A percentile compares a stretch with the other conserved stretches of the same genome.
phyloP scores from a whole-genome alignment of 1,139 yeast genomes.

The Blastobotrys proliferans region DNA sequence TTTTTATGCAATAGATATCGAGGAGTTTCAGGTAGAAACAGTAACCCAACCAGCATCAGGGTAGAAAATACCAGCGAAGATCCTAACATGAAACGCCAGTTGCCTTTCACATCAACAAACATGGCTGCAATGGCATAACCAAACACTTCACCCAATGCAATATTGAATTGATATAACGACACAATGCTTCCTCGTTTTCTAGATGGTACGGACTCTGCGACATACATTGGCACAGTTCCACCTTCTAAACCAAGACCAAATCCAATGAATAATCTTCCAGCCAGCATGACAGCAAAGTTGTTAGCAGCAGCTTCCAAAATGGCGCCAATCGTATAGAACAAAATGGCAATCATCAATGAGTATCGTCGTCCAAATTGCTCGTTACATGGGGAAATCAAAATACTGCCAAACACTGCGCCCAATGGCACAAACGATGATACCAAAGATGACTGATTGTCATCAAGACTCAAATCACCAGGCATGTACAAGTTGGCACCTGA shows the following conservation, averaged over 20 bases:
- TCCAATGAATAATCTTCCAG: slow-evolving; percentile 55
- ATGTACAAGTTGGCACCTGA: slow-evolving; percentile 55
- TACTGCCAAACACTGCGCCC: slow-evolving; percentile 43
- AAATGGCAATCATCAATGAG: slow-evolving; percentile 49
- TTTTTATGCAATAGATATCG: slow-evolving; percentile 58
- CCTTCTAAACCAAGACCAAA: slow-evolving; percentile 59
- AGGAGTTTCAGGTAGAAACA: slow-evolving; percentile 67
- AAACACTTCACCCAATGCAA: slow-evolving; percentile 56
- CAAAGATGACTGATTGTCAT: slow-evolving; percentile 31
- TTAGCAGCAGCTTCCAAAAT: slow-evolving; percentile 50
- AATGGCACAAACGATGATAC: slow-evolving; percentile 56
- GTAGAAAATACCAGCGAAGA: slow-evolving; percentile 57
- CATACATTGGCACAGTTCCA: slow-evolving; percentile 56
- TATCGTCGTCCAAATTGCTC: slow-evolving; percentile 51
- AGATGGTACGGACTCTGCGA: slow-evolving; percentile 56
- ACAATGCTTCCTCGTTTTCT: slow-evolving; percentile 51
- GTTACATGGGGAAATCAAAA: slow-evolving; percentile 29
- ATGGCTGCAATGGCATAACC: slow-evolving; percentile 57
- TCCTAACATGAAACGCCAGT: slow-evolving; percentile 60
- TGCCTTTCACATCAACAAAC: slow-evolving; percentile 49
- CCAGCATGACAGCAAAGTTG: slow-evolving; percentile 45
- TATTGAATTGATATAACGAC: slow-evolving; percentile 53
- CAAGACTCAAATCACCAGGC: slow-evolving; percentile 48
- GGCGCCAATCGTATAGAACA: slow-evolving; percentile 55
- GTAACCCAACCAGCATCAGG: slow-evolving; percentile 44